A percentile compares a stretch with the other conserved stretches of the same genome.
phyloP scores from a whole-genome alignment of 2,329 filamentous ascomycete genomes.

The Colletotrichum musae region DNA sequence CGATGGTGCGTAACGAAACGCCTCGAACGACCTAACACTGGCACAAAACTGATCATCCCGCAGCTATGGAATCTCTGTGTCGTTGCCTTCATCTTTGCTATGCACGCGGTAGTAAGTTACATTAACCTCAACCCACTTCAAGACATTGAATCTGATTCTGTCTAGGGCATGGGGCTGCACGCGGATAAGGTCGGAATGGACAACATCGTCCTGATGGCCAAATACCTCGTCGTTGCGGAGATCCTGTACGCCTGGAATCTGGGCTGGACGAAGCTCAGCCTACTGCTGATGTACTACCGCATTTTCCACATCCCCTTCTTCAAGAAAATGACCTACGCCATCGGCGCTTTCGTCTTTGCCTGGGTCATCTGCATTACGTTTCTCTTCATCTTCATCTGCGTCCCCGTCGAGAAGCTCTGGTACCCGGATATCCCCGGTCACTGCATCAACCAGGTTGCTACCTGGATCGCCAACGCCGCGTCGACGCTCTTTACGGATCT shows the following conservation, averaged over 20 bases:
- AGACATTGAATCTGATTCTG: background rate
- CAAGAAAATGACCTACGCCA: conserved; percentile 56
- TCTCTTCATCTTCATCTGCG: conserved; percentile 67
- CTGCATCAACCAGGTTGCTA: conserved; percentile 65
- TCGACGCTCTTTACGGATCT: conserved; percentile 64
- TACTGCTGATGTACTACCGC: conserved; percentile 67
- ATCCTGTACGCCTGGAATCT: conserved; percentile 64
- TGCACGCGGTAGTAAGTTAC: conserved; percentile 50
- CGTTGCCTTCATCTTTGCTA: conserved; percentile 63
- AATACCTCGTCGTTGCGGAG: conserved; percentile 63
- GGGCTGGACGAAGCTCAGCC: conserved; percentile 64
- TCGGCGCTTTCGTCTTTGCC: conserved; percentile 59
- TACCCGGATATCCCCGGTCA: conserved; percentile 58
- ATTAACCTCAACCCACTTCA: background rate
- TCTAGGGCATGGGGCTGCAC: conserved; percentile 62
- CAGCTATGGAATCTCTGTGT: conserved; percentile 59
- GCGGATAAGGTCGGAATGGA: conserved; percentile 53
- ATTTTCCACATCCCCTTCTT: conserved; percentile 64
- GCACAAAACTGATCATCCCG: background rate
- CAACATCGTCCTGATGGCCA: conserved; percentile 60
- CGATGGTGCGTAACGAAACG: conserved; percentile 54
- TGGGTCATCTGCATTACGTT: conserved; percentile 65
- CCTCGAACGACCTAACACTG: background rate
- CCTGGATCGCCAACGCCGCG: conserved; percentile 65
- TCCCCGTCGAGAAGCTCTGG: conserved; percentile 65